Evolutionary conservation across 2,329 filamentous ascomycete species (phyloP), one percentile per base, ranked within the genome.

Genomic region (Nothopassalora personata): DNA sequence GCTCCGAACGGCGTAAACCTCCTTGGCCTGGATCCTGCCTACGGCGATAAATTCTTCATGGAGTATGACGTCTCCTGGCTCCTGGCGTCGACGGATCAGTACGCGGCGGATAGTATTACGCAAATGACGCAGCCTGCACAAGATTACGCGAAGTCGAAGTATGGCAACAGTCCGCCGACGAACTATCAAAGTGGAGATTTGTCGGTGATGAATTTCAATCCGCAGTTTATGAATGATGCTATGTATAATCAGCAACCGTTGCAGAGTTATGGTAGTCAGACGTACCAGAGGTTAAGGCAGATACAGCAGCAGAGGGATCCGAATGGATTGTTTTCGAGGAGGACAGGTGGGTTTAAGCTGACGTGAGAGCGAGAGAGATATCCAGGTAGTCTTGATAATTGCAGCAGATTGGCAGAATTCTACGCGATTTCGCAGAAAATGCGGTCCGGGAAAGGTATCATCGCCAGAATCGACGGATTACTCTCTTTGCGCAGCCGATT

Each of bases 161-260:
- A 65, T 57, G 56, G 45, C 3, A 59, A 59, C 47, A 49, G 56
- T 6, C 28, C 19, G 39, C 64, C 66, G 23, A 68, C 64, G 18
- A 61, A 67, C 53, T 68, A 66, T 34, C 34, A 60, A 28, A 59
- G 57, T 11, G 66, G 66, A 13, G 54, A 64, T 45, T 13, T 64
- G 33, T 31, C 31, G 3, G 55, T 56, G 30, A 62, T 52, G 28
- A 60, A 59, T 15, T 64, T 59, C 39, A 60, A 63, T 28, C 66
- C 66, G 33, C 27, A 67, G 36, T 68, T 66, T 39, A 66, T 66
- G 63, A 68, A 68, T 58, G 66, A 68, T 64, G 64, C 61, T 8
- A 67, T 67, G 65, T 67, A 59, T 50, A 62, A 66, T 28, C 66
- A 68, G 58, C 54, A 66, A 52, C 61, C 63, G 15, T 54, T 67